A percentile compares a stretch with the other conserved stretches of the same genome.
phyloP scores from a whole-genome alignment of 1,139 yeast species.

The Pichia sp. region DNA sequence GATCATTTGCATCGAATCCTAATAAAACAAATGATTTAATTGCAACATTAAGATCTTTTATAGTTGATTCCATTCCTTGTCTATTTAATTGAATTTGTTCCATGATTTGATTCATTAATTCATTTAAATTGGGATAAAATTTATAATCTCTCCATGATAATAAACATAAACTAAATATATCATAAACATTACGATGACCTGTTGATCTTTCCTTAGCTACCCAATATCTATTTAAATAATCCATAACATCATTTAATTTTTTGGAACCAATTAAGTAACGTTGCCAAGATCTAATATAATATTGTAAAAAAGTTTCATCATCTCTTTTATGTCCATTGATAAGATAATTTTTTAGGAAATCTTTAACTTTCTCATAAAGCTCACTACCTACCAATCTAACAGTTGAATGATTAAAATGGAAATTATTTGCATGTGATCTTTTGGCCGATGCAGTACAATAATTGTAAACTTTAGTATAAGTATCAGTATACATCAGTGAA shows the following conservation, averaged over 20 bases:
- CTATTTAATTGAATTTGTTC: slow-evolving; percentile 72
- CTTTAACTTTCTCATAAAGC: slow-evolving; percentile 64
- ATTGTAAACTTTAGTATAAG: slow-evolving; percentile 82
- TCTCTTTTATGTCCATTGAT: slow-evolving; percentile 38
- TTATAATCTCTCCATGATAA: slow-evolving; percentile 83
- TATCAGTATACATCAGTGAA: slow-evolving; percentile 61
- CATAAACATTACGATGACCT: slow-evolving; percentile 86
- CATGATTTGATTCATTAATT: slow-evolving; percentile 63
- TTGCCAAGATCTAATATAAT: slow-evolving; percentile 84
- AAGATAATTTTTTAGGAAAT: slow-evolving; percentile 59
- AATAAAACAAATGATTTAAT: slow-evolving; percentile 76
- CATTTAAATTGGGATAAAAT: slow-evolving; percentile 58
- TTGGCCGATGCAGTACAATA: slow-evolving; percentile 79
- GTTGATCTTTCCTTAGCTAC: slow-evolving; percentile 93
- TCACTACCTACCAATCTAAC: slow-evolving; percentile 75
- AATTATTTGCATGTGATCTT: slow-evolving; percentile 23
- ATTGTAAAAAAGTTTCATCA: slow-evolving; percentile 68
- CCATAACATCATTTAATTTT: slow-evolving; percentile 86
- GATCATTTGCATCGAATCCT: slow-evolving; percentile 73
- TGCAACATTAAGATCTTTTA: slow-evolving; percentile 61
- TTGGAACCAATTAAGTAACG: slow-evolving; percentile 89
- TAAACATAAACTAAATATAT: slow-evolving; percentile 80
- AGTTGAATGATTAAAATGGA: slow-evolving; percentile 26
- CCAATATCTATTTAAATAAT: slow-evolving; percentile 96
- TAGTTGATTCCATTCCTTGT: slow-evolving; percentile 68